Base-by-base conservation (phyloP, 257 asterid genomes). In the Primulina tabacum region DNA sequence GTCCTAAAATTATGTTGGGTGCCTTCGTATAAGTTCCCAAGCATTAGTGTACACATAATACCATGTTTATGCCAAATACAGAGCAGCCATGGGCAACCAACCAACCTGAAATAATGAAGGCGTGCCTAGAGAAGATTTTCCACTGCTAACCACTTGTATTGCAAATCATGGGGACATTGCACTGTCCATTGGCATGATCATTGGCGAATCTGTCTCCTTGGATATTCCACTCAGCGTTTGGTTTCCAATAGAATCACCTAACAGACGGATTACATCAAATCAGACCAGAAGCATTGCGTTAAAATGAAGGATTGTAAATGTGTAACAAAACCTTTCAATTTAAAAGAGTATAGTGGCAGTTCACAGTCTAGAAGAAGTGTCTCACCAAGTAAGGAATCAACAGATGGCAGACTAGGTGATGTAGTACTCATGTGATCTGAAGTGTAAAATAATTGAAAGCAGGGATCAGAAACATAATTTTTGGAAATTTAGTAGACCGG, bases 51-150 rank as follows among this genome's bases (percentile, higher is more conserved):
- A 84, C 96, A 91, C 52, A 81, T 74, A 33, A 79, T 43, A 76
- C 71, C 73, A 78, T 67, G 80, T 75, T 76, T 76, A 75, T 65
- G 79, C 77, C 70, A 60, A 73, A 64, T 62, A 47, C 55, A 43
- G 37, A 34, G 72, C 78, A 74, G 69, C 64, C 81, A 72, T 64
- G 90, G 89, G 78, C 81, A 84, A 77, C 70, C 78, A 72, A 79
- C 98, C 92, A 21, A 21, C 98, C 92, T 84, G 87, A 88, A 88
- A 83, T 86, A 88, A 84, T 52, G 84, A 86, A 80, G 92, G 90
- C 75, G 34, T 72, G 70, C 84, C 81, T 77, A 17, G 26, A 52
- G 63, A 6, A 60, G 62, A 61, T 62, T 64, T 52, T 69, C 72
- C 24, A 38, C 67, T 63, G 73, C 81, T 67, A 14, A 59, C 40